These are phyloP conservation scores for Solanum aculeatissimum DNA, from an alignment of 305 asterid species.

Conservation along the genomic window DNA sequence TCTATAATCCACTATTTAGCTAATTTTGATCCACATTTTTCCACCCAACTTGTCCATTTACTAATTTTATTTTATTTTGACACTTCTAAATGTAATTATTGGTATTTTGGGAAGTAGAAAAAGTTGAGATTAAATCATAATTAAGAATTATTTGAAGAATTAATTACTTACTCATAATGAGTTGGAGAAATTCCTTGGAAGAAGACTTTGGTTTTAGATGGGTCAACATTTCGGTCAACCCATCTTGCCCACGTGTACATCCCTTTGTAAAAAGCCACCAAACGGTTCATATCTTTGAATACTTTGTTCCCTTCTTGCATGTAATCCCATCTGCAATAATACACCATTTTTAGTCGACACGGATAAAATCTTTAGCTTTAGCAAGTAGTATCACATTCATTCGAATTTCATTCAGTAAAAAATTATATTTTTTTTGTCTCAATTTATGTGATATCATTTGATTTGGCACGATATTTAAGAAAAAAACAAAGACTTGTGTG, in stretches of 20 bases:
- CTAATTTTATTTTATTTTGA: not conserved
- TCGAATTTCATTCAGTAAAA: too few relatives aligned
- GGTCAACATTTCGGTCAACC: constrained; percentile 55
- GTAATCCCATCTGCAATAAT: constrained; percentile 56
- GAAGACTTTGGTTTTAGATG: constrained; percentile 66
- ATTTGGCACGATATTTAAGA: too few relatives aligned
- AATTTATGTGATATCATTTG: too few relatives aligned
- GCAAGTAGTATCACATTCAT: too few relatives aligned
- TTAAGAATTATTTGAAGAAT: not conserved
- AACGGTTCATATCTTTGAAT: constrained; percentile 75
- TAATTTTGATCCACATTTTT: not conserved
- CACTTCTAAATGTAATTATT: not conserved
- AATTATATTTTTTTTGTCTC: too few relatives aligned
- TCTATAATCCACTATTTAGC: not conserved
- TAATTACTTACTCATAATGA: constrained; percentile 53
- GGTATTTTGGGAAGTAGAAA: not conserved
- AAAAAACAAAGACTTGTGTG: too few relatives aligned
- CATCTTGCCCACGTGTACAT: constrained; percentile 89
- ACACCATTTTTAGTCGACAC: too few relatives aligned
- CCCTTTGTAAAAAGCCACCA: constrained; percentile 76
- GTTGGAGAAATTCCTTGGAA: constrained; percentile 91
- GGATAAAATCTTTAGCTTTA: too few relatives aligned
- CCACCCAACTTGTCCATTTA: not conserved
- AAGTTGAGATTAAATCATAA: not conserved
- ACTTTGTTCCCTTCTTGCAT: constrained; percentile 51